Base-by-base conservation (phyloP, 148 eudicot species). In the Vaccinium myrtillus region DNA sequence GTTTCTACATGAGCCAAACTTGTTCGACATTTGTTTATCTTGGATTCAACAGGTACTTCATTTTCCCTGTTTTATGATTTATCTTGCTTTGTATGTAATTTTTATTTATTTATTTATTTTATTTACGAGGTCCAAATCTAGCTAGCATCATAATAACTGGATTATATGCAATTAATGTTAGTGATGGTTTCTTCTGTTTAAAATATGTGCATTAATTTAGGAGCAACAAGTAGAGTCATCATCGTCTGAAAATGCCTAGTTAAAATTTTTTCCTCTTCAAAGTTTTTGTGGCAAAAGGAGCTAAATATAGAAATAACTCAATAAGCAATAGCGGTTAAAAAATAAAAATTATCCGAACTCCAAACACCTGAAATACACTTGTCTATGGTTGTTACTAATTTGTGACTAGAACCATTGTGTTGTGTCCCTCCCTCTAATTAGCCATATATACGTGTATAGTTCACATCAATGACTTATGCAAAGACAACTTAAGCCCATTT, bases 41-140 rank as follows among this genome's bases (percentile, higher is more conserved):
- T 97, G 99, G 99, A 84, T 93, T 91, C 99, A 97, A 80, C 99
- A 97, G 98, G 99, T 97, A 95, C 76, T 73, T 19, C 43, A 83
- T 78, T 13, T 49, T 10, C 53, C 27, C 10, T 1, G 21, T 27
- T 70, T 59, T 81, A 4, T 13, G 56, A 43, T 55, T 51, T 53
- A 27, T 27, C 21, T 19, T 51, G 65, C 7, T 8, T 32, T 32
- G 49, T 36, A 23, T 79, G 69, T 32, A 32, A 56, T 0, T 32
- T 3, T 30, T 16, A 56, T 32, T 25, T 30, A 2, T 13, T 27
- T 27, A 27, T n/a, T n/a, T 8, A 27, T 25, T 2, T 30, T 3
- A 36, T 36, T 30, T 43, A 5, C 0, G 4, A 16, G 23, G 4
- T 51, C 25, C 12, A 77, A 10, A 23, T 48, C 36, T 78, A 13